Evolutionary conservation across 768 basidiomycete species (phyloP), one percentile per base, ranked within the genome.

Genomic region (Dacryopinax primogenitus): DNA sequence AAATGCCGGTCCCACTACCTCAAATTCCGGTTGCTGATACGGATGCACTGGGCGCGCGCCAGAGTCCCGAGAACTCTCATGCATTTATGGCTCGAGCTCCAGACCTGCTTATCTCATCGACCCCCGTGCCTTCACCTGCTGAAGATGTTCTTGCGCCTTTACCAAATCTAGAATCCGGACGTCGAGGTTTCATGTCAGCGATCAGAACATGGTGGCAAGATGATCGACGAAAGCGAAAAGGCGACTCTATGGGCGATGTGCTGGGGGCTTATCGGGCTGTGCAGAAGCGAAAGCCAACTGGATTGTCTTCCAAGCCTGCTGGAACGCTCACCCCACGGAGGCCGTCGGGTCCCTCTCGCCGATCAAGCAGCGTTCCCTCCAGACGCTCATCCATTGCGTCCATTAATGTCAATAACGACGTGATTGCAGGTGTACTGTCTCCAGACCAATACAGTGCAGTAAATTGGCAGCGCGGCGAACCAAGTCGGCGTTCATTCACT

Each of bases 341-440:
- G 16, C 84, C 84, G 0, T 87, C 88, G 0, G 76, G 85, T 44
- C 89, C 88, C 0, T 94, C 92, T 26, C 83, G 88, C 58, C 84
- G 93, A 30, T 94, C 92, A 15, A 93, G 90, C 72, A 92, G 90
- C 66, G 88, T 93, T 68, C 93, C 92, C 72, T 96, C 93, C 4
- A 79, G 87, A 35, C 79, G 92, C 23, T 86, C 84, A 0, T 85
- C 84, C 9, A 74, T 79, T 12, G 78, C 80, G 23, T 84, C 83
- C 0, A 73, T 77, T 62, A 79, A 80, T 51, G 70, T 77, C 63
- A 79, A 80, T 51, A 71, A 88, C 36, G 87, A 86, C 65, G 84
- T 84, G 9, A 63, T 32, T 82, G 83, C 69, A 12, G 72, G 51
- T 15, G 16, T 21, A 28, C 45, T 33, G 45, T 41, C 62, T 33